phyloP scores from a whole-genome alignment of 768 basidiomycete genomes.

The Dentipellis fragilis region DNA sequence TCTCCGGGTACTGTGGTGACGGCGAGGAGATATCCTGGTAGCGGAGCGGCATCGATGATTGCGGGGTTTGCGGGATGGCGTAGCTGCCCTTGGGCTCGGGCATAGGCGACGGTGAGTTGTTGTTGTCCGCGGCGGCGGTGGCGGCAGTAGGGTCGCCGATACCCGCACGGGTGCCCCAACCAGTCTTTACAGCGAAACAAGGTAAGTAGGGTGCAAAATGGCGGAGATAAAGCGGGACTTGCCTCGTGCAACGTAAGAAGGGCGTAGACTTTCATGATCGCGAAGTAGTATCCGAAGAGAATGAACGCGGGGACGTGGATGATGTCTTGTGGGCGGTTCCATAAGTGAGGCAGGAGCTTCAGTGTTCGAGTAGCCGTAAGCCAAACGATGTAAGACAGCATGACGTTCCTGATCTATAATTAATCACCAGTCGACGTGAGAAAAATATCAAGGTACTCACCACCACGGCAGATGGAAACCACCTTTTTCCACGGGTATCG shows the following conservation, averaged over 20 bases:
- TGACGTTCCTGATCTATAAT: constrained; percentile 45
- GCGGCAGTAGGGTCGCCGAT: constrained; percentile 78
- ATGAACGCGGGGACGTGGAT: constrained; percentile 58
- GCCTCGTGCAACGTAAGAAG: constrained; percentile 85
- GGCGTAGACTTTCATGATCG: constrained; percentile 91
- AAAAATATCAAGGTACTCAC: constrained; percentile 28
- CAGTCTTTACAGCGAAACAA: constrained; percentile 41
- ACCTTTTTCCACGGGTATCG: constrained; percentile 51
- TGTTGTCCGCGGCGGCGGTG: constrained; percentile 52
- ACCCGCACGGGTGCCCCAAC: constrained; percentile 93
- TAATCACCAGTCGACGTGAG: background rate
- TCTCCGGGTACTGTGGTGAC: constrained; percentile 14
- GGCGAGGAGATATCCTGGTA: constrained; percentile 14
- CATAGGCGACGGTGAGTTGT: constrained; percentile 20
- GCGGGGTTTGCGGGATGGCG: constrained; percentile 1
- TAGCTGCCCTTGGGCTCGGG: constrained; percentile 12
- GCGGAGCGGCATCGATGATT: background rate
- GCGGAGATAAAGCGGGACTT: constrained; percentile 11
- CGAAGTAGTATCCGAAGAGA: constrained; percentile 88
- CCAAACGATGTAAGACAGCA: constrained; percentile 61
- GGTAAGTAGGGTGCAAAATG: background rate
- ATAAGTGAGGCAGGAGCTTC: constrained; percentile 60
- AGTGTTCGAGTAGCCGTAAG: constrained; percentile 59
- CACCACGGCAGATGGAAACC: constrained; percentile 81
- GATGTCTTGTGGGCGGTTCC: constrained; percentile 46